Evolutionary conservation across 108 stramenopile genomes (phyloP), one percentile per base, ranked within the genome.

Genomic region (Asterionellopsis glacialis): DNA sequence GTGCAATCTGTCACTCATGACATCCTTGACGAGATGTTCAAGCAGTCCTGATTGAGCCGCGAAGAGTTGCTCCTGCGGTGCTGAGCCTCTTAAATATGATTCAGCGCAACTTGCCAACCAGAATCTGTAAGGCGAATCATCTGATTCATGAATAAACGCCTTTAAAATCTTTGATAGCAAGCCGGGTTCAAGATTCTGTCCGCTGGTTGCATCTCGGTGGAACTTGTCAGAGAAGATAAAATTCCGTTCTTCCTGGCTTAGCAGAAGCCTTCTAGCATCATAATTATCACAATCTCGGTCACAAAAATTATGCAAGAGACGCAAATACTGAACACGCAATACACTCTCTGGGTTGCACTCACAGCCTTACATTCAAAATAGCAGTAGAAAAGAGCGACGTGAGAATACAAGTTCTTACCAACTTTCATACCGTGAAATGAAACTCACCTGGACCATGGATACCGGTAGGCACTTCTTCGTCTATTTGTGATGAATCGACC

Each of bases 101-200:
- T 96, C 95, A 16, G 90, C 66, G 63, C 90, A 91, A 65, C 83
- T 84, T 9, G 91, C 84, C 22, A 96, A 62, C 95, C 95, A 96
- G 69, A 93, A 96, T 27, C 87, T 70, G 61, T 96, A 93, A 21
- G 77, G 81, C 19, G 88, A 90, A 26, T 93, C 88, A 23, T 82
- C 76, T 19, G 74, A 61, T 47, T 95, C 91, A 12, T 65, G 42
- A 59, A 83, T 69, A 45, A 92, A 78, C 10, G 81, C 83, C 9
- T 64, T 45, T 13, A 83, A 67, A 44, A 94, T 74, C 59, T 90
- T 89, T 45, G 77, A 80, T 12, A 93, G 55, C 19, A 93, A 74
- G 1, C 91, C 90, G 9, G 65, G 69, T 51, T 51, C 14, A 6
- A 78, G 33, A 11, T 49, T 59, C 24, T 40, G 13, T 41, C 13